These are phyloP conservation scores for Pelargonium nanum DNA, from an alignment of 345 rosid genomes.

Conservation along the genomic window DNA sequence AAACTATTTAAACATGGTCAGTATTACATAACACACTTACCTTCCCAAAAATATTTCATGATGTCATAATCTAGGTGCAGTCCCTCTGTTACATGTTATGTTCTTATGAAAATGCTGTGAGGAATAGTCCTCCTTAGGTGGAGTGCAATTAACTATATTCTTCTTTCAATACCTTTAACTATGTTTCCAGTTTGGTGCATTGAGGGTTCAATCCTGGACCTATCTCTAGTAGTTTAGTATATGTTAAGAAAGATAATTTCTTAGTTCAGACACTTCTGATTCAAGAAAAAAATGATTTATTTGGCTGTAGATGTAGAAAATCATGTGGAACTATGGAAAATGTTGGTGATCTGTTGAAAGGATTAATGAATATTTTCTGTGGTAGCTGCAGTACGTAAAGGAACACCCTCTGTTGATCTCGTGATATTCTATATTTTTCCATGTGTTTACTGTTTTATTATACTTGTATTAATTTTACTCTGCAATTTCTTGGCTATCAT, in stretches of 20 bases:
- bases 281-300: too few species aligned
- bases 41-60: not conserved
- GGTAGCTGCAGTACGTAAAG: too few species aligned
- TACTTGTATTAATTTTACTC: too few species aligned
- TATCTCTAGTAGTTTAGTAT: not conserved
- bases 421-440: not conserved
- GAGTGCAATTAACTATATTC: not conserved
- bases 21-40: slow-evolving; percentile 4
- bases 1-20: slow-evolving; percentile 73
- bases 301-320: too few species aligned
- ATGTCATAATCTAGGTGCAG: not conserved
- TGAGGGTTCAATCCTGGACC: not conserved
- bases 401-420: not conserved
- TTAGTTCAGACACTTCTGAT: too few species aligned
- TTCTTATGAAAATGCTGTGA: not conserved
- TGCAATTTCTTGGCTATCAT: too few species aligned
- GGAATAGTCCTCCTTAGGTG: not conserved
- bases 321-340: too few species aligned
- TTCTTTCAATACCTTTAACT: not conserved
- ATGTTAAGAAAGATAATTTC: not conserved
- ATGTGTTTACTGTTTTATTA: not conserved
- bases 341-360: too few species aligned
- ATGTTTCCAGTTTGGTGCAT: not conserved
- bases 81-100: not conserved
- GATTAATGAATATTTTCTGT: too few species aligned